phyloP scores from a whole-genome alignment of 2,329 filamentous ascomycete genomes.

The Aspergillus bombycis region DNA sequence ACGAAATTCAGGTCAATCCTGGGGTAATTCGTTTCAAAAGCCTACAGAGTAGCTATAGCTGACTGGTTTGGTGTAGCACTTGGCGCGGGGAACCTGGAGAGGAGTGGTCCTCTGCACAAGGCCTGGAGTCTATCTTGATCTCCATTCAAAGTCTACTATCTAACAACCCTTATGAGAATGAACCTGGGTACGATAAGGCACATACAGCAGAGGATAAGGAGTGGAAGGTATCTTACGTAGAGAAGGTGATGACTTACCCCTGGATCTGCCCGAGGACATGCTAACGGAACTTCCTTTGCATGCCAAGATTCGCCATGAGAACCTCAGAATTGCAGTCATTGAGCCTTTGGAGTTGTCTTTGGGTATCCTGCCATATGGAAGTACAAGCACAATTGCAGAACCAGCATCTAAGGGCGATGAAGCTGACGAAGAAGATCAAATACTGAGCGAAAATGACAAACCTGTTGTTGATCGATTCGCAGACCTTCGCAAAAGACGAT shows the following conservation, averaged over 20 bases:
- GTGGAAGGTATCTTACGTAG: conserved; percentile 73
- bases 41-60: conserved; percentile 7
- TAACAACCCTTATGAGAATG: conserved; percentile 90
- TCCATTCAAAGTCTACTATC: conserved; percentile 98
- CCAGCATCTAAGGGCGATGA: conserved; percentile 32
- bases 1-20: conserved; percentile 71
- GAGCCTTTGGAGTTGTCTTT: conserved; percentile 81
- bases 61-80: conserved; percentile 61
- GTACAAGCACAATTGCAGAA: conserved; percentile 38
- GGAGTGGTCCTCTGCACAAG: conserved; percentile 95
- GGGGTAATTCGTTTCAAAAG: conserved; percentile 60
- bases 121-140: conserved; percentile 88
- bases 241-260: conserved; percentile 63
- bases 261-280: background rate
- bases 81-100: conserved; percentile 90
- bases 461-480: conserved; percentile 75
- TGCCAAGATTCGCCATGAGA: conserved; percentile 85
- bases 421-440: conserved; percentile 36
- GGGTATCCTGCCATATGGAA: conserved; percentile 61
- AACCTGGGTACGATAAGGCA: conserved; percentile 86
- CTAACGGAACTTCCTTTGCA: background rate
- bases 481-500: conserved; percentile 86
- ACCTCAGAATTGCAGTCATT: conserved; percentile 81
- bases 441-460: conserved; percentile 50
- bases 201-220: conserved; percentile 70